A percentile compares a stretch with the other conserved stretches of the same genome.
Conservation (phyloP, 73 alveolate species). For the Paramecium sexaurelia region DNA sequence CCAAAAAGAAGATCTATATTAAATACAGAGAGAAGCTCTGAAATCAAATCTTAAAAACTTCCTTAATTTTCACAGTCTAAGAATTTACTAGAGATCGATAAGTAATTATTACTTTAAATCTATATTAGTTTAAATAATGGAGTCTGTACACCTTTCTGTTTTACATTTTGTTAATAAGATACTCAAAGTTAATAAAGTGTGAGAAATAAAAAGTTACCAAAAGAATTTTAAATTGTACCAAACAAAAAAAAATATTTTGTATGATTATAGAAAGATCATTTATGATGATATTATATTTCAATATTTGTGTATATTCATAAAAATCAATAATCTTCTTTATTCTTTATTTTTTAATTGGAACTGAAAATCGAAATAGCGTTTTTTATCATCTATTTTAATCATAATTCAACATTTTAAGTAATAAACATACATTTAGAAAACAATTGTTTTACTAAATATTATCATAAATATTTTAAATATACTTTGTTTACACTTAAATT, state of each 20-base stretch:
- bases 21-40: background rate
- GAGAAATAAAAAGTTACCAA: background rate
- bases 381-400: background rate
- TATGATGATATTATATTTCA: conserved; percentile 20
- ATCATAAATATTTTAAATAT: too few species aligned
- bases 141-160: background rate
- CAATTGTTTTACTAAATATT: too few species aligned
- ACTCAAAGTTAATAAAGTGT: background rate
- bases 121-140: background rate
- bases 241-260: conserved; percentile 16
- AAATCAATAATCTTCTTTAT: background rate
- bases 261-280: background rate
- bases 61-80: background rate
- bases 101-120: background rate
- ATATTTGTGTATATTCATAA: conserved; percentile 2
- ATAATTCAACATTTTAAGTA: background rate
- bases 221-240: conserved; percentile 38
- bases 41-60: conserved; percentile 10
- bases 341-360: background rate
- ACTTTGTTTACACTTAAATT: too few species aligned
- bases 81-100: background rate
- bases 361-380: background rate
- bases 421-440: too few species aligned
- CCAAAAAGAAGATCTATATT: background rate
- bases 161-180: background rate